Evolutionary conservation across 208 protist genomes (phyloP).

Genomic region (Crithidia bombi): DNA sequence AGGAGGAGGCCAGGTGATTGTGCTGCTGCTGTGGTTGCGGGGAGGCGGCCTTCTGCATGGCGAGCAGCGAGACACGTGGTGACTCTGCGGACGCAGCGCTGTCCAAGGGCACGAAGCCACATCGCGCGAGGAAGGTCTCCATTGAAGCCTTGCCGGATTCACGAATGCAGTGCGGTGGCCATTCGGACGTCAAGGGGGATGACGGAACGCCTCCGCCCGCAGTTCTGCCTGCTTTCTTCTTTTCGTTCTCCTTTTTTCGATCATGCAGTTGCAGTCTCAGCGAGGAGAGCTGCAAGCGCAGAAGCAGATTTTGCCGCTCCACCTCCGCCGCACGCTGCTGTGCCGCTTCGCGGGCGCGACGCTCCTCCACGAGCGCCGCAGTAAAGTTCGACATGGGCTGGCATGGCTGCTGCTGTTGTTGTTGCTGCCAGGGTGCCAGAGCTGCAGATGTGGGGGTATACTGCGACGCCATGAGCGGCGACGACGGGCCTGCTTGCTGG

Average conservation of each 20-base stretch:
- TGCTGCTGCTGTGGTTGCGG: neutral
- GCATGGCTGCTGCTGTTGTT: neutral
- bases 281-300: conserved; percentile 24
- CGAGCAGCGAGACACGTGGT: neutral
- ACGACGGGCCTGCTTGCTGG: neutral
- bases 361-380: conserved; percentile 12
- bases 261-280: conserved; percentile 1
- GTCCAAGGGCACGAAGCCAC: conserved; percentile 23
- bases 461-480: neutral
- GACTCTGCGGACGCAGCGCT: no score
- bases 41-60: neutral
- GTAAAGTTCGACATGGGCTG: neutral
- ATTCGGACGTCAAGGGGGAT: conserved; percentile 1
- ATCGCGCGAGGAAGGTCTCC: conserved; percentile 29
- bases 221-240: neutral
- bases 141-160: conserved; percentile 3
- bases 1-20: neutral
- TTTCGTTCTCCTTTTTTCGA: neutral
- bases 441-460: neutral
- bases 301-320: conserved; percentile 24
- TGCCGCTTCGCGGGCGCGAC: neutral
- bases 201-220: neutral
- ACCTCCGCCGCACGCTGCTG: conserved; percentile 10
- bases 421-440: neutral
- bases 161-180: conserved; percentile 27